Evolutionary conservation across 345 rosid species (phyloP).

Genomic region (Aquilaria yunnanensis): DNA sequence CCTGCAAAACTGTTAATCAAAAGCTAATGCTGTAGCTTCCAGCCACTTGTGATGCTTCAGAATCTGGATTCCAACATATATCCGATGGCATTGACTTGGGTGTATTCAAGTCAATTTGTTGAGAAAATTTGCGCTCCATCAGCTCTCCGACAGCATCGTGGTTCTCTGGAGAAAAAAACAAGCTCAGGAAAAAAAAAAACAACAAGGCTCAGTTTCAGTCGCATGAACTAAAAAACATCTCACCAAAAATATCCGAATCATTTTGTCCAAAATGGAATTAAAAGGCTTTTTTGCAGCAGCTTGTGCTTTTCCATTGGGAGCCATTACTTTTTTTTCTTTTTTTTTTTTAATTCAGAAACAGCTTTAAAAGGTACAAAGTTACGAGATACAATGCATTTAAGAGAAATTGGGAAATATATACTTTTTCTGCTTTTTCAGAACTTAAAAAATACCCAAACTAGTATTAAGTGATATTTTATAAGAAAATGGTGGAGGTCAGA

Average conservation of each 20-base stretch:
- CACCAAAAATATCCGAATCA: constrained; percentile 82
- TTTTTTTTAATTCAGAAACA: too few species aligned
- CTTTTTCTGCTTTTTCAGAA: too few species aligned
- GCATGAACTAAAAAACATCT: constrained; percentile 9
- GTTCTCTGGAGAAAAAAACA: constrained; percentile 47
- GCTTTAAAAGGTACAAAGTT: too few species aligned
- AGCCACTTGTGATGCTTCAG: constrained; percentile 76
- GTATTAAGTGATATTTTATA: too few species aligned
- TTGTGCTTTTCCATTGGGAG: constrained; percentile 96
- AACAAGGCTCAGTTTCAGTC: too few species aligned
- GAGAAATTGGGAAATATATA: too few species aligned
- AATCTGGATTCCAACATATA: constrained; percentile 61
- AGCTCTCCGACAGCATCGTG: constrained; percentile 94
- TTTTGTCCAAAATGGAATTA: constrained; percentile 75
- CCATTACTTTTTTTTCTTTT: constrained; percentile 27
- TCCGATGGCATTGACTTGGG: constrained; percentile 60
- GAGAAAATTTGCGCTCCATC: constrained; percentile 67
- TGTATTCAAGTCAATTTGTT: constrained; percentile 49
- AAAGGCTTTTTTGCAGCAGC: constrained; percentile 82
- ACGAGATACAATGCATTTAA: too few species aligned
- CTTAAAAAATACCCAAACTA: too few species aligned
- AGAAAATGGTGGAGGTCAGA: too few species aligned
- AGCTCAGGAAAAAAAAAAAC: too few species aligned
- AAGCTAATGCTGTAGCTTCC: constrained; percentile 94
- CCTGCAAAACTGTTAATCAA: constrained; percentile 97